These are phyloP conservation scores for Dactylella cylindrospora DNA, from an alignment of 2,329 filamentous ascomycete species.

Conservation along the genomic window DNA sequence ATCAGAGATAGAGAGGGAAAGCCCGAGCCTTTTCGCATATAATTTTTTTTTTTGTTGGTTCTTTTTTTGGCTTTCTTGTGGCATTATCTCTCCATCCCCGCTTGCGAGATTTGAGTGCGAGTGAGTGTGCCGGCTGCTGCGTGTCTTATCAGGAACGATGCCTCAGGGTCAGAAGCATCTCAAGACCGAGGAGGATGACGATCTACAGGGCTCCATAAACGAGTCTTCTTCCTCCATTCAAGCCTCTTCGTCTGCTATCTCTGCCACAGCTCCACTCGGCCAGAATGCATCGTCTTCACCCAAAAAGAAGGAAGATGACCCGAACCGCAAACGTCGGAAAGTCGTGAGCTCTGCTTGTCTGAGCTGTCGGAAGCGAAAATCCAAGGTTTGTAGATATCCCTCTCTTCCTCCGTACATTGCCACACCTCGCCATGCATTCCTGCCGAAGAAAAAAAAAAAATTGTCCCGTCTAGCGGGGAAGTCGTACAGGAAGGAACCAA, in stretches of 20 bases:
- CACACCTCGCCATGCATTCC: not conserved
- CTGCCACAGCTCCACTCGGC: constrained; percentile 16
- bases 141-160: constrained; percentile 42
- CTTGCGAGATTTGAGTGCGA: not conserved
- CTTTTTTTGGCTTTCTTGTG: too few species aligned
- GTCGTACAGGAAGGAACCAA: constrained; percentile 5
- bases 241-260: constrained; percentile 10
- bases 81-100: too few species aligned
- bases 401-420: constrained; percentile 1
- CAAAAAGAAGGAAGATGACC: constrained; percentile 40
- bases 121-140: not conserved
- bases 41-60: too few species aligned
- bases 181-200: constrained; percentile 35
- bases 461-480: too few species aligned
- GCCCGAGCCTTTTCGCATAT: too few species aligned
- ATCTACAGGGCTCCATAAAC: constrained; percentile 4
- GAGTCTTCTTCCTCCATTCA: constrained; percentile 10
- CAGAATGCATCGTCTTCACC: constrained; percentile 17
- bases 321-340: constrained; percentile 65
- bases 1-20: too few species aligned
- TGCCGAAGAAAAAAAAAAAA: too few species aligned
- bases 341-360: constrained; percentile 78
- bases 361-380: constrained; percentile 75
- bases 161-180: constrained; percentile 40
- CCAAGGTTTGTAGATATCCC: constrained; percentile 58